A percentile compares a stretch with the other conserved stretches of the same genome.
phyloP scores from a whole-genome alignment of 163 green algal genomes.

The Scenedesmus sp. region DNA sequence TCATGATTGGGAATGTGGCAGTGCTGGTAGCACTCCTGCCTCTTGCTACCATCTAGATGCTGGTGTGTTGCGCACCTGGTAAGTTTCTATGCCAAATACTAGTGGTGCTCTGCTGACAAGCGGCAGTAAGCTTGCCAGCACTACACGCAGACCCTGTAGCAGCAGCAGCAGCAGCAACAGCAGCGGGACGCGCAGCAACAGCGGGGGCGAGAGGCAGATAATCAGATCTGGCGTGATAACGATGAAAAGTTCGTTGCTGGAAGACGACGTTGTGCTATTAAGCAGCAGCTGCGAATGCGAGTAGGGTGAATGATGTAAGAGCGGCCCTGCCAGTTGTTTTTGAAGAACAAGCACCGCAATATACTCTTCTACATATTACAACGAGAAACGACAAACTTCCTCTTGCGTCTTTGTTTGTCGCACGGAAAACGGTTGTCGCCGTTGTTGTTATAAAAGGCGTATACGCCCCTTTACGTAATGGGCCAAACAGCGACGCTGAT shows the following conservation, averaged over 20 bases:
- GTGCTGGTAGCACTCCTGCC: too few species aligned
- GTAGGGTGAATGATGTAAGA: neutral
- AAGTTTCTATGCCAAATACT: neutral
- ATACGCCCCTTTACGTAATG: too few species aligned
- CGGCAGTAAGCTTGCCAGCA: conserved; percentile 32
- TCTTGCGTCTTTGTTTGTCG: too few species aligned
- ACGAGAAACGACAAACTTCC: too few species aligned
- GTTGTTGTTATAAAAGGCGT: too few species aligned
- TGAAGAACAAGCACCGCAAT: too few species aligned
- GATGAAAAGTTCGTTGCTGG: neutral
- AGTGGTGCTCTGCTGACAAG: neutral
- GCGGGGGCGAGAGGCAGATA: neutral
- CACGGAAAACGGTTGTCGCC: too few species aligned
- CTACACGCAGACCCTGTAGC: conserved; percentile 31
- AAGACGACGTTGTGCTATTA: neutral
- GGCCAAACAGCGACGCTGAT: too few species aligned
- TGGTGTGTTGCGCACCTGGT: neutral
- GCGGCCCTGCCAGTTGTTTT: neutral
- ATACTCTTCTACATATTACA: too few species aligned
- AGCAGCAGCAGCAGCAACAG: conserved; percentile 28
- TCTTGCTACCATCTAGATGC: neutral
- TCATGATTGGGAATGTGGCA: too few species aligned
- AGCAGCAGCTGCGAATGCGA: neutral
- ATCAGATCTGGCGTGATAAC: neutral
- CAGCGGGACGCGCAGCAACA: neutral